These are phyloP conservation scores for Rugosomyces carneus DNA, from an alignment of 1,284 basidiomycete genomes.

Conservation along the genomic window DNA sequence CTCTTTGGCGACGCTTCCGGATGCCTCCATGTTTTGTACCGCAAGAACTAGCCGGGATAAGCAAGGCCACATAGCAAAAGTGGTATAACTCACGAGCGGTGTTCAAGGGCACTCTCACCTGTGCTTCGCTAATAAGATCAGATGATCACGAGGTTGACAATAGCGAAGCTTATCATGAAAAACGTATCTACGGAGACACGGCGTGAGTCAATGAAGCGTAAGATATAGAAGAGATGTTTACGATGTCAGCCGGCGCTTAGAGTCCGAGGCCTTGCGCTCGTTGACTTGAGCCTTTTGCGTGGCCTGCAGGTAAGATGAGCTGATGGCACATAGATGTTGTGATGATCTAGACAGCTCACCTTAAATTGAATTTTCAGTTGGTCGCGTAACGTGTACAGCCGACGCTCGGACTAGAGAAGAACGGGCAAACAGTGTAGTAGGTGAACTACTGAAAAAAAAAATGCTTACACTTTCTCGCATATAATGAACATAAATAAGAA, in stretches of 20 bases:
- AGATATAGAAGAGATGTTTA: slow-evolving; percentile 27
- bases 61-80: neutral
- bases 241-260: slow-evolving; percentile 77
- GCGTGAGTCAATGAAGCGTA: slow-evolving; percentile 7
- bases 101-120: slow-evolving; percentile 88
- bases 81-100: slow-evolving; percentile 61
- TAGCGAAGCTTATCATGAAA: slow-evolving; percentile 56
- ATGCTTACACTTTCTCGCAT: slow-evolving; percentile 41
- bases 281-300: slow-evolving; percentile 84
- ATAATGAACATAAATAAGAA: slow-evolving; percentile 55
- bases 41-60: slow-evolving; percentile 54
- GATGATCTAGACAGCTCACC: slow-evolving; percentile 16
- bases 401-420: slow-evolving; percentile 33
- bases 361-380: slow-evolving; percentile 68
- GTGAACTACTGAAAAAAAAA: slow-evolving; percentile 4
- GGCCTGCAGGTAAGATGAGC: slow-evolving; percentile 31
- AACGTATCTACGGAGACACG: slow-evolving; percentile 48
- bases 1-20: slow-evolving; percentile 52
- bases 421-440: neutral
- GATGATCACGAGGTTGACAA: slow-evolving; percentile 10
- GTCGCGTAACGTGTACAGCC: slow-evolving; percentile 38
- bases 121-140: slow-evolving; percentile 27
- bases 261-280: slow-evolving; percentile 74
- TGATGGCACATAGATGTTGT: neutral
- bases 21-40: slow-evolving; percentile 85